Conservation (phyloP, 1,284 basidiomycete species). For the Laetiporus sulphureus region DNA sequence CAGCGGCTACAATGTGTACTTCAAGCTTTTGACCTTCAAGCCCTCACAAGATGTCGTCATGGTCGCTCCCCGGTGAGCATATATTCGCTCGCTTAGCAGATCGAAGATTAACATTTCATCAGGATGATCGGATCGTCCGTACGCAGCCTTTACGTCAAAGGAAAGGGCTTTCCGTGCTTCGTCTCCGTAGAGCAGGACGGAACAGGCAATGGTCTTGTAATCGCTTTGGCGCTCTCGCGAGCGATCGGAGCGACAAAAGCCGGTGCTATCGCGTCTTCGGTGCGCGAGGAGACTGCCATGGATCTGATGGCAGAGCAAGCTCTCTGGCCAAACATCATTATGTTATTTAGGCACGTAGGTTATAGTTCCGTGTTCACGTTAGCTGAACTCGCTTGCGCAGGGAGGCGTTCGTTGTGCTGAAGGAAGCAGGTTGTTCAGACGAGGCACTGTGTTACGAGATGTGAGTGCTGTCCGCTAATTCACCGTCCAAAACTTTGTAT, state of each 20-base stretch:
- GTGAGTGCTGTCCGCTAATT: conserved; percentile 30
- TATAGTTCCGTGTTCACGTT: too few relatives aligned
- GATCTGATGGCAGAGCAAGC: conserved; percentile 62
- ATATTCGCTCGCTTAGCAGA: not conserved
- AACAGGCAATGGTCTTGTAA: conserved; percentile 38
- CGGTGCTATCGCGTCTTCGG: conserved; percentile 60
- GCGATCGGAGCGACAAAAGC: conserved; percentile 59
- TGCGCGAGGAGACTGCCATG: conserved; percentile 60
- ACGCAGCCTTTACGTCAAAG: conserved; percentile 52
- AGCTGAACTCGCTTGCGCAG: too few relatives aligned
- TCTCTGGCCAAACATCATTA: conserved; percentile 62
- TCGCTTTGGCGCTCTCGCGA: conserved; percentile 47
- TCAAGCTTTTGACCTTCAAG: conserved; percentile 48
- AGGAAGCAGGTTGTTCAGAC: conserved; percentile 62
- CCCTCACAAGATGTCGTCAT: conserved; percentile 55
- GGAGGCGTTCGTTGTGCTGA: conserved; percentile 54
- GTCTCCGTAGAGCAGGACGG: conserved; percentile 61
- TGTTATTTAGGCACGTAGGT: conserved; percentile 49
- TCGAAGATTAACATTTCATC: conserved; percentile 2
- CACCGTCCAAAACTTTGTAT: too few relatives aligned
- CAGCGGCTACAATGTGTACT: conserved; percentile 62
- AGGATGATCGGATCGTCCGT: conserved; percentile 65
- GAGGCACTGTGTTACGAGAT: conserved; percentile 65
- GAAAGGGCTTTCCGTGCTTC: conserved; percentile 59
- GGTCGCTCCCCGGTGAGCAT: conserved; percentile 52